Evolutionary conservation across 1,139 yeast genomes (phyloP), one percentile per base, ranked within the genome.

Genomic region (Suzukiozyma palmioleophila): DNA sequence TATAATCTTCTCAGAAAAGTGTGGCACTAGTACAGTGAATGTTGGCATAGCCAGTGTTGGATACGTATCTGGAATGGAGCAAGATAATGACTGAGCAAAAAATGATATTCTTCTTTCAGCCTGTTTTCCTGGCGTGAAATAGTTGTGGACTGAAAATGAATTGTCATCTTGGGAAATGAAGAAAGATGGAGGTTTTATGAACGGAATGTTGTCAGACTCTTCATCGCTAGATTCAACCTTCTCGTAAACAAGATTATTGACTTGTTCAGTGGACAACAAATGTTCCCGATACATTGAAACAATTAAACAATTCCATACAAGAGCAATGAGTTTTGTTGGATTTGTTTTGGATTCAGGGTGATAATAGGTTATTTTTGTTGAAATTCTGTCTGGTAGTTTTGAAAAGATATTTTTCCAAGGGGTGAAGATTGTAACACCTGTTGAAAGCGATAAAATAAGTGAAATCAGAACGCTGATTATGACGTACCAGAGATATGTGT

Each of bases 401-500:
- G 85, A 73, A 54, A 81, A 88, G 5, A 84, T 78, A 52, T 85
- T 85, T 53, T 84, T 76, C 96, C 96, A 87, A 0, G 96, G 96
- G 0, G 95, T 82, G 63, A 87, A 73, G 4, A 86, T 78, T 1
- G 96, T 86, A 3, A 84, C 81, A 0, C 96, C 96, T 39, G 79
- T 65, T 8, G 79, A 75, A 52, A 84, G 79, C 0, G 96, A 84
- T 26, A 85, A 58, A 2, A 75, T 67, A 21, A 85, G 75, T 2
- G 95, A 86, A 46, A 87, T 81, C 1, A 83, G 53, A 42, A 92
- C 81, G 53, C 83, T 87, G 70, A 88, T 81, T 36, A 88, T 77
- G 46, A 87, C 81, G 54, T 87, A 88, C 96, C 96, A 88, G 27
- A 88, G 71, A 50, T 88, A 88, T 1, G 96, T 87, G 52, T 88